Base-by-base conservation (phyloP, 2,329 filamentous ascomycete species). In the Aspergillus sp. region DNA sequence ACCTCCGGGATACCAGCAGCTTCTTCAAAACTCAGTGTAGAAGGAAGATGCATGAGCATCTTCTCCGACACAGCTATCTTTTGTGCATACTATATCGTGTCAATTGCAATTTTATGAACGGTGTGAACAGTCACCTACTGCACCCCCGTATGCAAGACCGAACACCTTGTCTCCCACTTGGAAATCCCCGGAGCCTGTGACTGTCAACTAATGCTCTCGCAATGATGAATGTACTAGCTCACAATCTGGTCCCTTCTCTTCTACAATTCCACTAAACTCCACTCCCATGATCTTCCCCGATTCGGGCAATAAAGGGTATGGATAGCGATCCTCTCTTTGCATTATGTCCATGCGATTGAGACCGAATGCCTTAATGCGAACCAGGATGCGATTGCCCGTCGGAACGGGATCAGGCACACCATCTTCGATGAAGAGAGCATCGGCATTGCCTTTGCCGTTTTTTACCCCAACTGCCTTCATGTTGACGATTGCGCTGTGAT, bases 11-110 rank as follows among this genome's bases (percentile, higher is more conserved):
- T 60, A 8, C 62, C 53, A 7, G 62, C 62, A 19, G 62, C 54
- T 47, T 70, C 63, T 45, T 72, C 70, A 66, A 70, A 72, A 0
- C 69, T 69, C 12, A 72, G 52, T 21, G 68, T 83, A 3, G 78
- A 77, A 0, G 92, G 92, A 79, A 96, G 96, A 78, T 88, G 89
- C 30, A 96, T 81, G 47, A 96, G 83, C 91, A 93, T 95, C 70
- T 88, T 85, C 53, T 87, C 86, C 70, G 84, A 87, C 4, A 92
- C 90, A 50, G 86, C 86, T 69, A 96, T 87, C 79, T 90, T 94
- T 80, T 96, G 91, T 19, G 92, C 92, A 75, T 97, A 97, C 47
- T 50, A 10, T 30, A 15, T 15, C n/a, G 3, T 0, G 92, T 50
- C 47, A 50, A 17, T 19, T 9, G 25, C 3, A 10, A 9, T n/a